These are phyloP conservation scores for Arthrobotrys pseudoclavata DNA, from an alignment of 2,329 filamentous ascomycete genomes.

Conservation along the genomic window DNA sequence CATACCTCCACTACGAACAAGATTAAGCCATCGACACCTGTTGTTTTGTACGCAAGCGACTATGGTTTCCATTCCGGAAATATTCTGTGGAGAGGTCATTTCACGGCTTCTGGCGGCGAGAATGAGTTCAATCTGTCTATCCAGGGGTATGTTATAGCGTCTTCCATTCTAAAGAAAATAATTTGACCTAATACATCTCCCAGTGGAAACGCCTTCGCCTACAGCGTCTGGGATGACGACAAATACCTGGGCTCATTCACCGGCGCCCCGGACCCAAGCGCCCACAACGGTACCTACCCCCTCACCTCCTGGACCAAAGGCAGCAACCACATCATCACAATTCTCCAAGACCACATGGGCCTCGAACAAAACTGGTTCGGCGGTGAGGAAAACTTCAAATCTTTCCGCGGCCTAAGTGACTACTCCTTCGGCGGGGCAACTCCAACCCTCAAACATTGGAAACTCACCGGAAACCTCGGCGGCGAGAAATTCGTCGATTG, in stretches of 20 bases:
- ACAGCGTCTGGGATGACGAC: slow-evolving; percentile 76
- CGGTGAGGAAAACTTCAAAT: slow-evolving; percentile 71
- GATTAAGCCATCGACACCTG: slow-evolving; percentile 72
- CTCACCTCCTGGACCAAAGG: slow-evolving; percentile 70
- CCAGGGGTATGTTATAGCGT: slow-evolving; percentile 68
- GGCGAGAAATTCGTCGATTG: slow-evolving; percentile 75
- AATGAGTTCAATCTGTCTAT: slow-evolving; percentile 72
- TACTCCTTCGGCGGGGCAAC: slow-evolving; percentile 71
- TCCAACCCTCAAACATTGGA: slow-evolving; percentile 72
- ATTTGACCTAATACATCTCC: background rate
- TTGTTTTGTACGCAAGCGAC: slow-evolving; percentile 77
- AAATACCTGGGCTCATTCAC: slow-evolving; percentile 76
- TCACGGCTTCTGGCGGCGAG: slow-evolving; percentile 75
- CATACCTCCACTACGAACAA: slow-evolving; percentile 75
- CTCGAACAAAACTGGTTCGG: slow-evolving; percentile 76
- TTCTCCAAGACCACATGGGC: slow-evolving; percentile 80
- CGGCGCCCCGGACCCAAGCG: slow-evolving; percentile 70
- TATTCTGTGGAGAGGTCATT: slow-evolving; percentile 78
- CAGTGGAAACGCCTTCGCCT: slow-evolving; percentile 75
- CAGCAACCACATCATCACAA: slow-evolving; percentile 74
- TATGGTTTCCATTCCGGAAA: slow-evolving; percentile 81
- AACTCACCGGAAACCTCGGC: slow-evolving; percentile 77
- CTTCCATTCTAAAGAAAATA: background rate
- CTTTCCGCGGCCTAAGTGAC: slow-evolving; percentile 74
- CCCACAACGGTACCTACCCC: slow-evolving; percentile 72